Evolutionary conservation across 2,329 filamentous ascomycete genomes (phyloP), one percentile per base, ranked within the genome.

Genomic region (Beauveria australis): DNA sequence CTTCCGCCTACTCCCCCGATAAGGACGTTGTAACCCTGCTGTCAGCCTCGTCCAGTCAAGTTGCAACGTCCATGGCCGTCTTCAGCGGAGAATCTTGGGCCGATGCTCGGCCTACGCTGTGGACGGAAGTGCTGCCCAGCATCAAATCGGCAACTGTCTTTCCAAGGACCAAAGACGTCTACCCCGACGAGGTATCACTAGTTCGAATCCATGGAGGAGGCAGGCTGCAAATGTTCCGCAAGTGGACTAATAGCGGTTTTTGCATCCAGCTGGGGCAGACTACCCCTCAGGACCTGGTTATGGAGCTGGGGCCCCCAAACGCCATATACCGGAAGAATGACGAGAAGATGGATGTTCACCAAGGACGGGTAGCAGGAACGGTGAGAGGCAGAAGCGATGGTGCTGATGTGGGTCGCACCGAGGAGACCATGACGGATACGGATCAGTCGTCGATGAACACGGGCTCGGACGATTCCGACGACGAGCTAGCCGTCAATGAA

Each of bases 301-400:
- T 90, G 61, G 92, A 96, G 69, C 82, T 99, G 8, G 94, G 94
- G 0, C 91, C 94, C 5, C 94, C 94, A 1, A 93, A 97, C 71
- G 91, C 92, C 22, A 95, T 96, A 49, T 97, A 97, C 73, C 85
- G 89, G 64, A 96, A 96, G 75, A 91, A 89, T 68, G 92, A 96
- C 71, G 88, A 92, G 70, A 85, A 91, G 53, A 89, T 97, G 76
- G 89, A 91, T 14, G 94, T 96, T 57, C 92, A 96, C 71, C 85
- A 87, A 71, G 78, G 82, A 66, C 78, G 83, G 24, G 76, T 80
- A 5, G 73, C 77, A 5, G 84, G 82, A 66, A 78, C 80, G 62
- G 78, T 77, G 41, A 75, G 79, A 48, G 73, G 74, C 26, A 76
- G 81, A 44, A 77, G 80, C 1, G 78, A 74, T 62, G 62, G 66